Percentiles rank a stretch among this genome's conserved stretches.
Conservation (phyloP, 305 asterid genomes). For the Fraxinus dipetala region DNA sequence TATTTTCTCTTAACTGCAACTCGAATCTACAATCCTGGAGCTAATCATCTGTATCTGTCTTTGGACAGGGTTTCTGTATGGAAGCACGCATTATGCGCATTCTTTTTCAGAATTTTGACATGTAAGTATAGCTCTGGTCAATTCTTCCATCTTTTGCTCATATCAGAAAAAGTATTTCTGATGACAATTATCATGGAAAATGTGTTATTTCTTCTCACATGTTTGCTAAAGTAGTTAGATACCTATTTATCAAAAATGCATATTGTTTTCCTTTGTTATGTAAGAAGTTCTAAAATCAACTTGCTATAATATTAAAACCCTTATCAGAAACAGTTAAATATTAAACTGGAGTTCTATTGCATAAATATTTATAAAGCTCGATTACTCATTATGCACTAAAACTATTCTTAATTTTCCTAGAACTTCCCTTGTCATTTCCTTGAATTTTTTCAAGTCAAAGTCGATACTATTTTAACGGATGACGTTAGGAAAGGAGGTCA, state of each 20-base stretch:
- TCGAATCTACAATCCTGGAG: constrained; percentile 15
- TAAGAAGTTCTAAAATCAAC: not conserved
- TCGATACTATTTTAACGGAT: not conserved
- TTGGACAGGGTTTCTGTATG: constrained; percentile 88
- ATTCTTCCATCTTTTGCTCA: constrained; percentile 16
- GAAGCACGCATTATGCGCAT: constrained; percentile 89
- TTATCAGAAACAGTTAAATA: not conserved
- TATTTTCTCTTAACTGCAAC: constrained; percentile 19
- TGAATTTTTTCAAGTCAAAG: not conserved
- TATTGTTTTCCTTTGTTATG: not conserved
- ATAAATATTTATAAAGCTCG: not conserved
- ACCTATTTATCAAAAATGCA: not conserved
- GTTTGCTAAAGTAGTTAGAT: not conserved
- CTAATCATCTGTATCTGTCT: constrained; percentile 26
- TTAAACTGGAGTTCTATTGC: not conserved
- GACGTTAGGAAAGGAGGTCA: not conserved
- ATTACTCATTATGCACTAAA: not conserved
- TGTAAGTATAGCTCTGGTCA: constrained; percentile 53
- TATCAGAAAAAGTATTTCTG: not conserved
- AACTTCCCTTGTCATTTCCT: not conserved
- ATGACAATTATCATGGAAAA: not conserved
- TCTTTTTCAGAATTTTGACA: constrained; percentile 94
- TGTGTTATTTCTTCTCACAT: not conserved
- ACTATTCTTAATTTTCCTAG: not conserved
- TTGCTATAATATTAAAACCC: not conserved